These are phyloP conservation scores for Dunaliella primolecta DNA, from an alignment of 139 green algal genomes.

Conservation along the genomic window DNA sequence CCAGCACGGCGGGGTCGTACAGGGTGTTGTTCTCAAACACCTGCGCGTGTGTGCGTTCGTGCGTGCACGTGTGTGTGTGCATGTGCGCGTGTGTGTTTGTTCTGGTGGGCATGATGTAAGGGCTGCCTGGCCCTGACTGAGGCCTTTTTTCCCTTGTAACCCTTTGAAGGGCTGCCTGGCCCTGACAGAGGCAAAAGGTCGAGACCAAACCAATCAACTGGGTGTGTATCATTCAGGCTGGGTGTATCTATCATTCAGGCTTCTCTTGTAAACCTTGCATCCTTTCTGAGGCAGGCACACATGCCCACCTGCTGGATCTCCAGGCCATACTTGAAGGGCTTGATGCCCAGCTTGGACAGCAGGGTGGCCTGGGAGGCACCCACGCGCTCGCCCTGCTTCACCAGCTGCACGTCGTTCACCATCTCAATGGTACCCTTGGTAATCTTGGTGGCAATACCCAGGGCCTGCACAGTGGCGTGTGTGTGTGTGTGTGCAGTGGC, in stretches of 20 bases:
- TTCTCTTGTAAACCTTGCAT: too few species aligned
- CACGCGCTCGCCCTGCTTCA: constrained; percentile 86
- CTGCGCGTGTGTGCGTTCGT: constrained; percentile 29
- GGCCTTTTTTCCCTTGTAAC: too few species aligned
- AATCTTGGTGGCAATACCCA: constrained; percentile 99
- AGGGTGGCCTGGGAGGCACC: constrained; percentile 96
- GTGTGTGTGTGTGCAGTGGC: too few species aligned
- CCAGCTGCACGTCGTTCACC: constrained; percentile 81
- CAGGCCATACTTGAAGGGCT: constrained; percentile 98
- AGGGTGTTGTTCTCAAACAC: constrained; percentile 87
- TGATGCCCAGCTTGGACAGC: constrained; percentile 97
- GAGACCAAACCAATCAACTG: too few species aligned
- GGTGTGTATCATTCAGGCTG: too few species aligned
- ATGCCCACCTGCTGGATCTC: constrained; percentile 55
- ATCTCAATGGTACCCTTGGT: constrained; percentile 99
- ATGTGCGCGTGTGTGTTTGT: constrained; percentile 6
- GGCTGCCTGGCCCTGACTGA: too few species aligned
- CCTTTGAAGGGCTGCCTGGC: too few species aligned
- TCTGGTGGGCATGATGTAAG: too few species aligned
- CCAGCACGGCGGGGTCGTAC: constrained; percentile 87
- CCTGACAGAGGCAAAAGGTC: too few species aligned
- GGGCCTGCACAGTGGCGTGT: too few species aligned
- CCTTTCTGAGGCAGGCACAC: too few species aligned
- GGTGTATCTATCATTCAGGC: too few species aligned
- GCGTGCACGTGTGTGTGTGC: constrained; percentile 3